phyloP scores from a whole-genome alignment of 2,329 filamentous ascomycete species.

The Alternaria arbusti region DNA sequence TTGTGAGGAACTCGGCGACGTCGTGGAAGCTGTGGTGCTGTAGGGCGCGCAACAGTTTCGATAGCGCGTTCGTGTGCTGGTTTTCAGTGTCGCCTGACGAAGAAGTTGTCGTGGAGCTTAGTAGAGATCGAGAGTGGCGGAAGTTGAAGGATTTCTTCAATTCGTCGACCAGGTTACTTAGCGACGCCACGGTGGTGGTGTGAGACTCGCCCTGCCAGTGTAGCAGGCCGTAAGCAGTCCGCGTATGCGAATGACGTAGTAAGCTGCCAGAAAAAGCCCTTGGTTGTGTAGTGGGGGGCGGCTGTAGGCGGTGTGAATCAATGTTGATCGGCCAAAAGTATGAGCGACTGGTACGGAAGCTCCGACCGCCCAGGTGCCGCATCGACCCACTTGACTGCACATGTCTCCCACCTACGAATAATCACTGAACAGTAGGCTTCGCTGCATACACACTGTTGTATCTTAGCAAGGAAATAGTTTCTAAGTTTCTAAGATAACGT shows the following conservation, averaged over 20 bases:
- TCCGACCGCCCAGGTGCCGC: conserved; percentile 10
- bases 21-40: conserved; percentile 27
- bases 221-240: conserved; percentile 21
- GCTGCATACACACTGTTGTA: too few relatives aligned
- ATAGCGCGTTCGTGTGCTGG: conserved; percentile 27
- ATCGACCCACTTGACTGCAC: conserved; percentile 2
- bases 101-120: conserved; percentile 29
- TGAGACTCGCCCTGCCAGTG: conserved; percentile 17
- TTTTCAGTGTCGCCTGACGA: conserved; percentile 15
- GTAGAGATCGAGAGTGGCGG: conserved; percentile 39
- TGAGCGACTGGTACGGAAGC: conserved; percentile 20
- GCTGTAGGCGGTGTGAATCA: conserved; percentile 13
- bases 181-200: conserved; percentile 45
- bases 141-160: conserved; percentile 46
- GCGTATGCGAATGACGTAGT: conserved; percentile 25
- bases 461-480: too few relatives aligned
- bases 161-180: conserved; percentile 41
- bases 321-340: conserved; percentile 23
- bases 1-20: conserved; percentile 33
- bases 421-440: too few relatives aligned
- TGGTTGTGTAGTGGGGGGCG: conserved; percentile 25
- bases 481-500: too few relatives aligned
- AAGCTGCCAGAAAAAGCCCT: conserved; percentile 19
- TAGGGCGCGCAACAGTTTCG: conserved; percentile 24
- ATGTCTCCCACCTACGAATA: background rate